phyloP scores from a whole-genome alignment of 805 yeast genomes.

The Saccharomycopsis synnaedendra region DNA sequence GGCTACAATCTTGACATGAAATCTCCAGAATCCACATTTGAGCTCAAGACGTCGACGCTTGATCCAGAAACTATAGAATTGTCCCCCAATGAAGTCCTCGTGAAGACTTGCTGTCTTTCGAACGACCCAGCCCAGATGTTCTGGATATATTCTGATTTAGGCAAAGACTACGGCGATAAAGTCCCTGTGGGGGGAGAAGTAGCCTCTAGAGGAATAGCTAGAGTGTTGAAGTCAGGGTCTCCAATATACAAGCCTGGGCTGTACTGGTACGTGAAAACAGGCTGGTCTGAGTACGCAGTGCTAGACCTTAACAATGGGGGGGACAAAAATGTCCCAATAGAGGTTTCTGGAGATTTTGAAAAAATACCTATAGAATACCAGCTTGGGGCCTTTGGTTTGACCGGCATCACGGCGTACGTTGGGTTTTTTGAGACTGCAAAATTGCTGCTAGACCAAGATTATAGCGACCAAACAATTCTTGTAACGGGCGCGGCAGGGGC shows the following conservation, averaged over 20 bases:
- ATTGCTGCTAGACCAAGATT: not conserved
- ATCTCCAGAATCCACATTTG: too few relatives aligned
- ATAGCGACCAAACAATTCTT: constrained; percentile 31
- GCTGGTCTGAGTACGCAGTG: constrained; percentile 40
- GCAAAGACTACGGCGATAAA: constrained; percentile 16
- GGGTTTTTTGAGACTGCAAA: not conserved
- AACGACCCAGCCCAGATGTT: constrained; percentile 55
- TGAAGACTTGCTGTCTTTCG: constrained; percentile 37
- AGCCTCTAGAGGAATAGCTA: constrained; percentile 40
- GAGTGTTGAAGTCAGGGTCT: constrained; percentile 36
- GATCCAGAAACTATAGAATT: not conserved
- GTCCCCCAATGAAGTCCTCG: constrained; percentile 29
- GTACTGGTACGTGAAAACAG: constrained; percentile 26
- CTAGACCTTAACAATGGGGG: constrained; percentile 14
- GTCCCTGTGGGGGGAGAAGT: constrained; percentile 28
- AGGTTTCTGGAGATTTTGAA: too few relatives aligned
- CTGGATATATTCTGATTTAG: constrained; percentile 32
- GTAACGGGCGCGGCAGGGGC: constrained; percentile 65
- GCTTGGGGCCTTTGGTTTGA: not conserved
- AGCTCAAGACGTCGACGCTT: too few relatives aligned
- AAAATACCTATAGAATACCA: too few relatives aligned
- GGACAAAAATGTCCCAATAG: too few relatives aligned
- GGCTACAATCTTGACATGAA: too few relatives aligned
- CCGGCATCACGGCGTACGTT: not conserved
- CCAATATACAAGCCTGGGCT: constrained; percentile 33